Evolutionary conservation across 768 basidiomycete genomes (phyloP).

Genomic region (Amanita fuliginea): DNA sequence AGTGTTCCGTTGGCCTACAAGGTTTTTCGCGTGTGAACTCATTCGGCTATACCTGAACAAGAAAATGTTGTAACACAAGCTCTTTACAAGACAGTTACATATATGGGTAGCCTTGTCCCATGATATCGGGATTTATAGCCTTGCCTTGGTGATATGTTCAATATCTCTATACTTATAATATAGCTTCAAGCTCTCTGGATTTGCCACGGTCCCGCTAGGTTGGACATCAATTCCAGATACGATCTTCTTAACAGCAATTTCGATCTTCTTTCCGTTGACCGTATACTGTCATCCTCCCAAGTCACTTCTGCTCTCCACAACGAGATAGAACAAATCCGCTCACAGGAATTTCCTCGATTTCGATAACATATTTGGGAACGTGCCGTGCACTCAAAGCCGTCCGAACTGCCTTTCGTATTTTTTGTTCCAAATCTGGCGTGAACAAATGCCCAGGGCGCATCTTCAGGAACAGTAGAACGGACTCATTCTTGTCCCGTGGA

Average conservation of each 20-base stretch:
- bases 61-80: no score
- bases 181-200: conserved; percentile 5
- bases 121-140: neutral
- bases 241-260: conserved; percentile 35
- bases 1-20: no score
- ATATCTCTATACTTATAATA: conserved; percentile 60
- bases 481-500: conserved; percentile 53
- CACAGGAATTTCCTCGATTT: conserved; percentile 58
- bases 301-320: conserved; percentile 28
- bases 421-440: conserved; percentile 27
- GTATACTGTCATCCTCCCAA: conserved; percentile 49
- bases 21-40: no score
- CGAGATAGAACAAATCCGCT: conserved; percentile 14
- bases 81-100: neutral
- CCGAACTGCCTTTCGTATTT: conserved; percentile 48
- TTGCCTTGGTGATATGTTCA: conserved; percentile 18
- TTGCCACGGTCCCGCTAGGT: conserved; percentile 24
- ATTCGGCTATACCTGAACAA: no score
- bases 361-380: conserved; percentile 60
- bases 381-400: conserved; percentile 58
- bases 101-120: no score
- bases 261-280: conserved; percentile 70
- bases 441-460: conserved; percentile 38
- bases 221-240: conserved; percentile 5
- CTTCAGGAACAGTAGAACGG: conserved; percentile 68